Evolutionary conservation across 2,329 filamentous ascomycete species (phyloP).

Genomic region (Chalara sp.): DNA sequence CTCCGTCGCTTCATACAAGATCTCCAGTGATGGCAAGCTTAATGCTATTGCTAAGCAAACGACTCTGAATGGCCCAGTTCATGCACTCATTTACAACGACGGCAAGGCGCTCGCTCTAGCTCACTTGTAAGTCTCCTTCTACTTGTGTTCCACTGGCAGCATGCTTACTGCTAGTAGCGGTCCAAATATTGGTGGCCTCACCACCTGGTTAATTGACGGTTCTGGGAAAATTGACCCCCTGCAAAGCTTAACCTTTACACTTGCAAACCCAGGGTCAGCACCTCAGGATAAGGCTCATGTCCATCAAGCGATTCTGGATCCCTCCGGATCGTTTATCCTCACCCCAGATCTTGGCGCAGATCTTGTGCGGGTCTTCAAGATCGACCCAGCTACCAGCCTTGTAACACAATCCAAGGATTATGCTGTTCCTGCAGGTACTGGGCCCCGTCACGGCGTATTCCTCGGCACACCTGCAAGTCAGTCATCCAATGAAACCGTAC

Average conservation of each 20-base stretch:
- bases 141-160: conserved; percentile 24
- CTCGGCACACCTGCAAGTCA: conserved; percentile 21
- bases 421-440: conserved; percentile 32
- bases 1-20: conserved; percentile 18
- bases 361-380: conserved; percentile 39
- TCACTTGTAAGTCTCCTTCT: conserved; percentile 27
- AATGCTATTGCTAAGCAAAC: conserved; percentile 30
- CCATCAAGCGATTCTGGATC: conserved; percentile 46
- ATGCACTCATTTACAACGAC: conserved; percentile 35
- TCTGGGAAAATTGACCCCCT: conserved; percentile 13
- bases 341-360: conserved; percentile 49
- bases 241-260: conserved; percentile 36
- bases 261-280: conserved; percentile 27
- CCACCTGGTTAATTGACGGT: conserved; percentile 31
- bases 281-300: conserved; percentile 42
- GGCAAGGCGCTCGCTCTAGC: conserved; percentile 28
- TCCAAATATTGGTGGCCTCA: conserved; percentile 9
- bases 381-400: conserved; percentile 29
- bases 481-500: too few species aligned
- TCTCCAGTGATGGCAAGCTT: conserved; percentile 33
- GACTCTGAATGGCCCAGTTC: conserved; percentile 31
- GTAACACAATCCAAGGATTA: conserved; percentile 33
- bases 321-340: conserved; percentile 41
- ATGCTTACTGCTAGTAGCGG: conserved; percentile 11
- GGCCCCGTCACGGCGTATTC: conserved; percentile 49